Base-by-base conservation (phyloP, 768 basidiomycete species). In the Russula vinacea region DNA sequence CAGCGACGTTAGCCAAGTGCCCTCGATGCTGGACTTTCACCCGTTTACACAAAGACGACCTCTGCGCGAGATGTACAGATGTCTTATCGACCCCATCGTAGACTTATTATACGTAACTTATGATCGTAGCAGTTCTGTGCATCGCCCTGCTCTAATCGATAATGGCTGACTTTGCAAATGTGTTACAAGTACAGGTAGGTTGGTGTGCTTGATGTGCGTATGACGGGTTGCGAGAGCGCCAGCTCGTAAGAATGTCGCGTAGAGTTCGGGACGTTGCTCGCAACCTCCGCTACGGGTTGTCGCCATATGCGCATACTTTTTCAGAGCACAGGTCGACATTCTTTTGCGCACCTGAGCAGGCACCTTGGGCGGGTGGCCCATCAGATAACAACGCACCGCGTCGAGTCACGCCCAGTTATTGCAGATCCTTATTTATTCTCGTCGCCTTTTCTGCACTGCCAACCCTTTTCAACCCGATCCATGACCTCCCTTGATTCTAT, bases 21-120 rank as follows among this genome's bases (percentile, higher is more conserved):
- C 91, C 94, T 26, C 83, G 95, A 17, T 98, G 96, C 74, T 97
- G 95, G 94, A 88, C 84, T 7, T 88, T 81, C 72, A 86, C 85
- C 2, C 80, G 87, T 16, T 68, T 73, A 13, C 72, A 77, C 45
- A 73, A 78, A 14, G 80, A 85, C 19, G 71, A 73, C 11, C 73
- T 95, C 13, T 96, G 94, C 74, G 64, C 64, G 22, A 81, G 94
- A 68, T 97, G 94, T 69, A 59, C 71, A 4, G 65, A 67, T 13
- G 76, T 73, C 51, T 59, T 74, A 19, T n/a, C 61, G 16, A 44
- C 40, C 13, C 52, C 35, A 55, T 32, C 37, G 14, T 62, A 58
- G 65, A 52, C 26, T 53, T 65, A 56, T 42, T 24, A 59, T 44
- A 64, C 37, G 26, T 67, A 56, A 58, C 57, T 54, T 59, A 66